Percentiles rank a stretch among this genome's conserved stretches.
Evolutionary conservation across 345 rosid species (phyloP).

Genomic region (Brassica rapa): DNA sequence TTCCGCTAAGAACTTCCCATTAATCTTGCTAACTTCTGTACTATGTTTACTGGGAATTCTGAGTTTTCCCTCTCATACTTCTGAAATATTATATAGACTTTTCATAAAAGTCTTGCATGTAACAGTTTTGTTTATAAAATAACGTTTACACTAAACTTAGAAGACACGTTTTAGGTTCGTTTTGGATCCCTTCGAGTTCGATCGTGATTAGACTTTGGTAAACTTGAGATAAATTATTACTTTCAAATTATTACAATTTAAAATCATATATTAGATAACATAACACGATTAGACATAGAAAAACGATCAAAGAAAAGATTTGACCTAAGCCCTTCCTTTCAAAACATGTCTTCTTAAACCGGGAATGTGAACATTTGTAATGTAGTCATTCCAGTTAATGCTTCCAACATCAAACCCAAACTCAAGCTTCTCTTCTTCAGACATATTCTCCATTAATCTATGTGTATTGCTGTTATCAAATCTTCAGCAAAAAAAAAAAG

Average conservation of each 20-base stretch:
- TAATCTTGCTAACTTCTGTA: not conserved
- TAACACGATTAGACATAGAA: constrained; percentile 6
- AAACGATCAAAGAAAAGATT: constrained; percentile 24
- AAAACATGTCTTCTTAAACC: constrained; percentile 72
- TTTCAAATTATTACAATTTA: constrained; percentile 26
- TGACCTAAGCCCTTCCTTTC: constrained; percentile 41
- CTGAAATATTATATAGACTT: not conserved
- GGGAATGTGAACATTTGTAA: constrained; percentile 66
- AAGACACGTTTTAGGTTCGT: not conserved
- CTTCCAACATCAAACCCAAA: constrained; percentile 71
- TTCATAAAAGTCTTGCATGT: too few relatives aligned
- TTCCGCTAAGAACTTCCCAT: too few relatives aligned
- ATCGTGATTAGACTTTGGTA: not conserved
- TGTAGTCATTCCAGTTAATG: constrained; percentile 78
- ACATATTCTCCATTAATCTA: constrained; percentile 73
- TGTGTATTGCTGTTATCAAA: constrained; percentile 85
- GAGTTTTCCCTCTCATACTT: not conserved
- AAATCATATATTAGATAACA: constrained; percentile 31
- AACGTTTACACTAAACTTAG: not conserved
- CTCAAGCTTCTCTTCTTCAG: constrained; percentile 65
- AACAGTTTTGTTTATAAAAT: not conserved
- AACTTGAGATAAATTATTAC: not conserved
- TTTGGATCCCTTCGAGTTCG: not conserved
- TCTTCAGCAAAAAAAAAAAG: constrained; percentile 14
- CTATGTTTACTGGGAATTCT: not conserved